These are phyloP conservation scores for Pseudogymnoascus sp. DNA, from an alignment of 2,329 filamentous ascomycete species.

Conservation along the genomic window DNA sequence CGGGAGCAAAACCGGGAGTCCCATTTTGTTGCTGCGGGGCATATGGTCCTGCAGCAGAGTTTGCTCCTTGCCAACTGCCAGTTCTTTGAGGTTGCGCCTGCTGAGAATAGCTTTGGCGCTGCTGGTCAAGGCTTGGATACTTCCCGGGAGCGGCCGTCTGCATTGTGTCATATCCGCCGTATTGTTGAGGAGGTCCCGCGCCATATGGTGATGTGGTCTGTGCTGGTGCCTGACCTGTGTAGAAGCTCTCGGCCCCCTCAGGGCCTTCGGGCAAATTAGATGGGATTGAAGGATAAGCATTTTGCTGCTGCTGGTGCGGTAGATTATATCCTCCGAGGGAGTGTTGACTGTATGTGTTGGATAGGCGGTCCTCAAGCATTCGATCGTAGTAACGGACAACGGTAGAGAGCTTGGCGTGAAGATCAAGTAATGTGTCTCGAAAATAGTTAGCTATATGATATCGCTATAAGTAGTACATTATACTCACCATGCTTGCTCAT, in stretches of 20 bases:
- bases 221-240: conserved; percentile 57
- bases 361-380: conserved; percentile 93
- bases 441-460: conserved; percentile 29
- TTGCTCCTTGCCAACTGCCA: conserved; percentile 42
- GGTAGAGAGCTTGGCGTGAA: conserved; percentile 91
- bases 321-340: conserved; percentile 58
- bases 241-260: conserved; percentile 69
- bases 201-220: conserved; percentile 37
- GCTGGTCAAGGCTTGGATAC: conserved; percentile 19
- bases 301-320: conserved; percentile 42
- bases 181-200: conserved; percentile 42
- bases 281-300: conserved; percentile 66
- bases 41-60: conserved; percentile 20
- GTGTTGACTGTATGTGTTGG: conserved; percentile 84
- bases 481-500: conserved; percentile 94
- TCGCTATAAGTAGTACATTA: neutral
- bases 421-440: conserved; percentile 79
- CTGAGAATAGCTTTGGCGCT: conserved; percentile 35
- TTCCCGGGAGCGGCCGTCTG: conserved; percentile 19
- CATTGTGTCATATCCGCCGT: conserved; percentile 29
- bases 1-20: conserved; percentile 20
- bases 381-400: conserved; percentile 96
- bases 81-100: conserved; percentile 39
- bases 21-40: conserved; percentile 22
- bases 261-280: conserved; percentile 40